phyloP scores from a whole-genome alignment of 495 filamentous ascomycete genomes.

The Aspergillus mulundensis region DNA sequence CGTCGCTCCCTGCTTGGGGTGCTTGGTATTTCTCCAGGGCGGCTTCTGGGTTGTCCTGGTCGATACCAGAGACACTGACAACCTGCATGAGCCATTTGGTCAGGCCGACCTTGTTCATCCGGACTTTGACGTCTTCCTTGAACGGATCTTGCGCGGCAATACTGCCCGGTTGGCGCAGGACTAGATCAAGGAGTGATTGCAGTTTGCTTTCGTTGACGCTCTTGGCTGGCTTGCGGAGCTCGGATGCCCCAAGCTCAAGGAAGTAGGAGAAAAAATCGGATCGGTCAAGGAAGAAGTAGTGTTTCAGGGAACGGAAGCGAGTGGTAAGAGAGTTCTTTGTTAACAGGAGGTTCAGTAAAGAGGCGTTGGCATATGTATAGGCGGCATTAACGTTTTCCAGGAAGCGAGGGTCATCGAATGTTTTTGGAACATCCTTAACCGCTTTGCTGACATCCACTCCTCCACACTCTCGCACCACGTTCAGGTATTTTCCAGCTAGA shows the following conservation, averaged over 20 bases:
- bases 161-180: slow-evolving; percentile 89
- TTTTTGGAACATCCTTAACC: slow-evolving; percentile 81
- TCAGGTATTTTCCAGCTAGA: slow-evolving; percentile 94
- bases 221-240: slow-evolving; percentile 82
- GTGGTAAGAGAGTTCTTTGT: slow-evolving; percentile 89
- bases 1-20: slow-evolving; percentile 52
- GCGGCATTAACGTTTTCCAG: slow-evolving; percentile 93
- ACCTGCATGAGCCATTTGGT: slow-evolving; percentile 93
- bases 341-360: slow-evolving; percentile 83
- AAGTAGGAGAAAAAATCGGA: slow-evolving; percentile 99
- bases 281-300: slow-evolving; percentile 97
- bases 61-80: slow-evolving; percentile 90
- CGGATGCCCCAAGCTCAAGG: slow-evolving; percentile 81
- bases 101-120: slow-evolving; percentile 91
- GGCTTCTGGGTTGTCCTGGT: slow-evolving; percentile 69
- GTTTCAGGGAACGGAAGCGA: slow-evolving; percentile 83
- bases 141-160: slow-evolving; percentile 92
- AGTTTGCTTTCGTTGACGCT: slow-evolving; percentile 87
- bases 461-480: slow-evolving; percentile 94
- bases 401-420: slow-evolving; percentile 85
- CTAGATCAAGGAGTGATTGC: slow-evolving; percentile 89
- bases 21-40: slow-evolving; percentile 50
- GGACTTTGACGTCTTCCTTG: slow-evolving; percentile 95
- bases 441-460: slow-evolving; percentile 91
- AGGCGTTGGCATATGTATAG: slow-evolving; percentile 93